Evolutionary conservation across 164 flowering plant species (phyloP).

Genomic region (Umbilicus rupestris): DNA sequence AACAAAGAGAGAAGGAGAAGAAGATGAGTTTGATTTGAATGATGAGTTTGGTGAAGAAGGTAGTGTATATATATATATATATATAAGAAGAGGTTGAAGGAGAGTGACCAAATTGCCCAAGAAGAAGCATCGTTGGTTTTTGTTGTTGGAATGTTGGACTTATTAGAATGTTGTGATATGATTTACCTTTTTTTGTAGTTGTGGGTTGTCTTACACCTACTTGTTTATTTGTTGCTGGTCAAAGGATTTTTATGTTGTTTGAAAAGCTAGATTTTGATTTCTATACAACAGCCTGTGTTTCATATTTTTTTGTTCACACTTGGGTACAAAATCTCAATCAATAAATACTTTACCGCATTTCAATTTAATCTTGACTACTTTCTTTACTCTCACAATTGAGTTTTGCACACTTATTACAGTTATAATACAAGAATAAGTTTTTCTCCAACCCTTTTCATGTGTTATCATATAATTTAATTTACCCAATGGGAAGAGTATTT

Average conservation of each 20-base stretch:
- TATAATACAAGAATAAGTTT: too few species aligned
- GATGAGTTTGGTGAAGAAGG: neutral
- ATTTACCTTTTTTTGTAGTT: slow-evolving; percentile 7
- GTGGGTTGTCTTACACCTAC: slow-evolving; percentile 5
- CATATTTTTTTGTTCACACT: neutral
- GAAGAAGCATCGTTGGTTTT: neutral
- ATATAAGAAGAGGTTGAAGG: neutral
- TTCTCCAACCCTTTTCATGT: neutral
- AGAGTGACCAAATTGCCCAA: neutral
- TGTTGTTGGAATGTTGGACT: neutral
- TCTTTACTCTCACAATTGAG: too few species aligned
- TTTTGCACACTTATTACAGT: too few species aligned
- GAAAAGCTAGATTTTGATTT: neutral
- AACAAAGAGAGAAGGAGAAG: neutral
- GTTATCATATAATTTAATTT: neutral
- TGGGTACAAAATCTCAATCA: too few species aligned
- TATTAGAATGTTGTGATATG: slow-evolving; percentile 1
- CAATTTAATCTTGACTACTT: too few species aligned
- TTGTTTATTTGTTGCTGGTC: slow-evolving; percentile 1
- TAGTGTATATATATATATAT: neutral
- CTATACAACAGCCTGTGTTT: neutral
- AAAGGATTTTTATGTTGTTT: slow-evolving; percentile 3
- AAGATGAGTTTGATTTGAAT: neutral
- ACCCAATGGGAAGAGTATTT: neutral
- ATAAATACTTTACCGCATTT: too few species aligned